Evolutionary conservation across 352 stramenopile species (phyloP), one percentile per base, ranked within the genome.

Genomic region (Pythium myriotylum): DNA sequence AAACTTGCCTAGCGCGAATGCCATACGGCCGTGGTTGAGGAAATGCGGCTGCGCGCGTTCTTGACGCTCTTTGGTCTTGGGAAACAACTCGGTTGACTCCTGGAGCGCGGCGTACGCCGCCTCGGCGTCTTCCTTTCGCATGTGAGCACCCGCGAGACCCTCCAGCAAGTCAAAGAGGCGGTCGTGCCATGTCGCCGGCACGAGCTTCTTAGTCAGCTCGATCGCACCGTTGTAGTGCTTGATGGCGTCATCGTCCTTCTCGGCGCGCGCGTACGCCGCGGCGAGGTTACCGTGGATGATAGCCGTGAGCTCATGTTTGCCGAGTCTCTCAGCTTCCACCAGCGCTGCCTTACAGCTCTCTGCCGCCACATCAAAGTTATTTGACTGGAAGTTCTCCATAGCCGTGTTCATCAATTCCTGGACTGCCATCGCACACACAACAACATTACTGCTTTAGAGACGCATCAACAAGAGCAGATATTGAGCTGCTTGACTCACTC

Each of bases 251-350:
- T 72, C 61, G 45, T 88, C 73, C 61, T 86, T 71, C 20, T 83
- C 76, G 32, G 74, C 62, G 29, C 84, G 82, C 14, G 72, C 61
- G 46, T 86, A 85, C 12, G 78, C 81, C 1, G 79, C 72, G 5
- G 81, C 81, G 14, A 91, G 53, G 54, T 91, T 89, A 26, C 77
- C 74, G 59, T 91, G 81, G 24, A 91, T 81, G 22, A 89, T 39
- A 12, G 75, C 78, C 39, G 74, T 89, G n/a, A 86, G 74, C 40
- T 89, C 81, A 57, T 76, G 74, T 35, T 83, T 84, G 29, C 77
- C 62, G n/a, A 91, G 67, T 39, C 68, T 22, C 23, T 89, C 72
- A 17, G 70, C 75, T 54, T 84, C 78, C 17, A 68, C 65, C 35
- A 90, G 57, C 10, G 81, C 81, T 16, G 67, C 67, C 16, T 74